phyloP scores from a whole-genome alignment of 176 grass and related monocot genomes.

The Oryza punctata region DNA sequence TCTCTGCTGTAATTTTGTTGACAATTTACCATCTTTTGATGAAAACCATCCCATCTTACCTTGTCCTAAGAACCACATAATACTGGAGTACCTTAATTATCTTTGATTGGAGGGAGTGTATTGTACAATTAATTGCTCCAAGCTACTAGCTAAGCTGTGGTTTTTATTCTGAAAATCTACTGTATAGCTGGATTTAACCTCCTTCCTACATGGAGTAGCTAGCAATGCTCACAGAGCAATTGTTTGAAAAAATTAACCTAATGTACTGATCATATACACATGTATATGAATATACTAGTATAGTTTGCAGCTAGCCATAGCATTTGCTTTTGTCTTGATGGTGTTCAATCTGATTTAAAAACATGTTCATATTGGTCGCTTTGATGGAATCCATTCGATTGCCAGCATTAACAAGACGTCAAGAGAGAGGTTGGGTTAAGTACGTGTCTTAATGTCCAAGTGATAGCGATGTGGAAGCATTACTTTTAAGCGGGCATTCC shows the following conservation, averaged over 20 bases:
- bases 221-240: too few relatives aligned
- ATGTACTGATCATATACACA: background rate
- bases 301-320: background rate
- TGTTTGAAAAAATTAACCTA: too few relatives aligned
- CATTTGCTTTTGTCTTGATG: slow-evolving; percentile 40
- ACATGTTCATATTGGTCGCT: background rate
- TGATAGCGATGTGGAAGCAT: slow-evolving; percentile 48
- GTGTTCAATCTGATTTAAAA: slow-evolving; percentile 9
- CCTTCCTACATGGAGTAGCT: too few relatives aligned
- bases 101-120: background rate
- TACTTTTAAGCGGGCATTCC: slow-evolving; percentile 13
- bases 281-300: background rate
- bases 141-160: background rate
- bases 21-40: background rate
- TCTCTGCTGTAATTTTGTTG: background rate
- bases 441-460: slow-evolving; percentile 44
- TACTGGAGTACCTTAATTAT: background rate
- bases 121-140: background rate
- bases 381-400: slow-evolving; percentile 37
- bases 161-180: background rate
- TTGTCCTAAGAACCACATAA: background rate
- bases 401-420: slow-evolving; percentile 38
- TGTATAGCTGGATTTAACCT: background rate
- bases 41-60: background rate
- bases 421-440: slow-evolving; percentile 45